These are phyloP conservation scores for Piper longum DNA, from an alignment of 164 flowering plant species.

Conservation along the genomic window DNA sequence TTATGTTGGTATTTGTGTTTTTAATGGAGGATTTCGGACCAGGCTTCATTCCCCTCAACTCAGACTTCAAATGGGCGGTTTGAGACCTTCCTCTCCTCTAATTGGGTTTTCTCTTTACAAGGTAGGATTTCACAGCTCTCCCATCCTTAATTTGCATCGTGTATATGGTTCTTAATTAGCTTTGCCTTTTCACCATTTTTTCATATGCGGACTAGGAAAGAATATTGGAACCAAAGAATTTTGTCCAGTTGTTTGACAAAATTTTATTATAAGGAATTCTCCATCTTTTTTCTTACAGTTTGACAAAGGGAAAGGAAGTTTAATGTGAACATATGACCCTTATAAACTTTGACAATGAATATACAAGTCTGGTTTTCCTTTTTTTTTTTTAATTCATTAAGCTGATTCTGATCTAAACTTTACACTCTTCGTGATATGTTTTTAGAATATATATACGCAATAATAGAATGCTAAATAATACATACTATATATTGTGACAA, in stretches of 20 bases:
- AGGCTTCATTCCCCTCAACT: constrained; percentile 69
- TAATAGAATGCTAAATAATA: constrained; percentile 1
- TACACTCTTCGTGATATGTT: constrained; percentile 9
- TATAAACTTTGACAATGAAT: not conserved
- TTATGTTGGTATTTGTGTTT: not conserved
- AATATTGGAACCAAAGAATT: not conserved
- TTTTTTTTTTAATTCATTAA: not conserved
- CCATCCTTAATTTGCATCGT: not conserved
- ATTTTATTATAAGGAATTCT: not conserved
- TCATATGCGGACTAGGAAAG: not conserved
- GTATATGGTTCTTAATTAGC: too few species aligned
- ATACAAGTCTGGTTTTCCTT: not conserved
- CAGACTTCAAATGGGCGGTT: constrained; percentile 3
- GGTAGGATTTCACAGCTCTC: not conserved
- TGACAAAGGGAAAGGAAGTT: constrained; percentile 3
- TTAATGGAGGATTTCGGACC: constrained; percentile 62
- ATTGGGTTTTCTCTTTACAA: not conserved
- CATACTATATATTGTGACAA: constrained; percentile 6
- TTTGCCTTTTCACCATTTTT: too few species aligned
- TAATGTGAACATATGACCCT: constrained; percentile 7
- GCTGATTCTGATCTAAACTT: not conserved
- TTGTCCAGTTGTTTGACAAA: not conserved
- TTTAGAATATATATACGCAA: constrained; percentile 8
- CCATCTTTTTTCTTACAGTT: constrained; percentile 1
- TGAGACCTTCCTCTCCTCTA: not conserved